A percentile compares a stretch with the other conserved stretches of the same genome.
phyloP scores from a whole-genome alignment of 192 early-diverging fungal species.

The Piromyces finnis region DNA sequence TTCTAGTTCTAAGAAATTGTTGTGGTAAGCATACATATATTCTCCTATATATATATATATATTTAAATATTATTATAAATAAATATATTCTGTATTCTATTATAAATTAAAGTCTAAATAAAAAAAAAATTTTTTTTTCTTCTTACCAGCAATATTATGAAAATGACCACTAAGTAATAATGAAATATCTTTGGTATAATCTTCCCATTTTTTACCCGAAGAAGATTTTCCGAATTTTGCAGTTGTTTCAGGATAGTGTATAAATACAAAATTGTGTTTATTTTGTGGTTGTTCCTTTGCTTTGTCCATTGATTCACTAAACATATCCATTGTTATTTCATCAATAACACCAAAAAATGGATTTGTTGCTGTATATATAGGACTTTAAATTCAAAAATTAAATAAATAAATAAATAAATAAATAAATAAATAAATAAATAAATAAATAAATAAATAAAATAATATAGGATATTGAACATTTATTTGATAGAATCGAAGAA shows the following conservation, averaged over 20 bases:
- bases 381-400: neutral
- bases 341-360: neutral
- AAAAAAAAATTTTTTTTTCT: too few relatives aligned
- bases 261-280: neutral
- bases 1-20: slow-evolving; percentile 62
- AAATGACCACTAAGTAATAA: slow-evolving; percentile 76
- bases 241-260: neutral
- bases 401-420: slow-evolving; percentile 1
- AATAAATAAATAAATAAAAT: slow-evolving; percentile 22
- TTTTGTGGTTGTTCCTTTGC: neutral
- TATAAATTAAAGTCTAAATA: slow-evolving; percentile 2
- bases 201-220: neutral
- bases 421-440: slow-evolving; percentile 12
- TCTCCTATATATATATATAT: slow-evolving; percentile 7
- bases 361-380: neutral
- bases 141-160: slow-evolving; percentile 50
- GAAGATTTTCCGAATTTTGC: neutral
- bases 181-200: slow-evolving; percentile 40
- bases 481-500: too few relatives aligned
- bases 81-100: too few relatives aligned
- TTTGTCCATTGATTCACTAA: neutral
- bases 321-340: neutral
- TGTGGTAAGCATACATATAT: slow-evolving; percentile 43
- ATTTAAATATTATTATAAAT: too few relatives aligned
- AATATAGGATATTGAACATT: too few relatives aligned